Conservation (phyloP, 169 alveolate genomes). For the Babesia caballi region DNA sequence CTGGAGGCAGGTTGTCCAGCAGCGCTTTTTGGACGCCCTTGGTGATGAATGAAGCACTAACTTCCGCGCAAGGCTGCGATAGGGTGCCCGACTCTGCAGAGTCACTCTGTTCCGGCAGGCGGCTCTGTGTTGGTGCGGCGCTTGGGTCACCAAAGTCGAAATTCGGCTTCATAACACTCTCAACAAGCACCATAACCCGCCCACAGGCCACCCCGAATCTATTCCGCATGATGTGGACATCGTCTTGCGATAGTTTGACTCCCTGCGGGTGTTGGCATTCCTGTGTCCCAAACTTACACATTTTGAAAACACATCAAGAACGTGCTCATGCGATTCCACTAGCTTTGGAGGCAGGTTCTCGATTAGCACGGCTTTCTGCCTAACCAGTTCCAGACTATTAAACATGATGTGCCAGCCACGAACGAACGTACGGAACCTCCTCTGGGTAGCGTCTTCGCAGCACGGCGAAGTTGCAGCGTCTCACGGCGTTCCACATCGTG, state of each 20-base stretch:
- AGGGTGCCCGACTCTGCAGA: neutral
- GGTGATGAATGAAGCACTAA: neutral
- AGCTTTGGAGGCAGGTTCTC: constrained; percentile 30
- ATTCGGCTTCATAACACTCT: constrained; percentile 63
- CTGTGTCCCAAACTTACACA: constrained; percentile 20
- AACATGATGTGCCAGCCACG: neutral
- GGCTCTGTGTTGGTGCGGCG: neutral
- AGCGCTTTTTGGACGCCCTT: constrained; percentile 32
- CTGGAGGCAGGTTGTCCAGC: constrained; percentile 61
- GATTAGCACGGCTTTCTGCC: constrained; percentile 56
- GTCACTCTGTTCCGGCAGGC: neutral
- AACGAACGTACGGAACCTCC: constrained; percentile 34
- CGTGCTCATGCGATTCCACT: constrained; percentile 23
- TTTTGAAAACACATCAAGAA: constrained; percentile 19
- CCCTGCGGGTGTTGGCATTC: constrained; percentile 47
- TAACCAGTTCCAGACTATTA: constrained; percentile 33
- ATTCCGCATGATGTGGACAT: constrained; percentile 74
- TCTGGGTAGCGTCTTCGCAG: constrained; percentile 39
- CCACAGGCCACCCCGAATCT: constrained; percentile 73
- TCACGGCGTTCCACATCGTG: constrained; percentile 4
- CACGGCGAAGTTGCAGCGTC: neutral
- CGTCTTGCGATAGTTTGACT: constrained; percentile 56
- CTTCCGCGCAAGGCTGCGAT: neutral
- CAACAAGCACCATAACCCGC: constrained; percentile 65
- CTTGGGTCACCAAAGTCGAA: constrained; percentile 44